phyloP scores from a whole-genome alignment of 305 asterid species.

The Galium porrigens region DNA sequence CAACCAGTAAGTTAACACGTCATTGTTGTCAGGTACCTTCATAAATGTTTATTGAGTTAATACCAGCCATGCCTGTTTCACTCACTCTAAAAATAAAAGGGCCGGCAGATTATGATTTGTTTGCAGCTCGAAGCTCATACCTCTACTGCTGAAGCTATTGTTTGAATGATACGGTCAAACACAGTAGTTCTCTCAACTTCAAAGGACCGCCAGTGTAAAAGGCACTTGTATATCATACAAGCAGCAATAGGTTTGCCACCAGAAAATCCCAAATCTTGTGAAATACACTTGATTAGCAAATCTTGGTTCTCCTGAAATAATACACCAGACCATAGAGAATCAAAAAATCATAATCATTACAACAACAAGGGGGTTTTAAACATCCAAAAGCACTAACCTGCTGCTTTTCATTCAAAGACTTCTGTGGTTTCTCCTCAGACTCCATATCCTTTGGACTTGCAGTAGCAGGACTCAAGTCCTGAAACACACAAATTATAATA shows the following conservation, averaged over 20 bases:
- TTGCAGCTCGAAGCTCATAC: slow-evolving; percentile 26
- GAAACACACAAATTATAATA: slow-evolving; percentile 22
- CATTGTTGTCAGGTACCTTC: slow-evolving; percentile 78
- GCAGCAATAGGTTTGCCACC: slow-evolving; percentile 94
- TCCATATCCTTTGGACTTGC: slow-evolving; percentile 66
- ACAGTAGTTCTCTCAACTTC: slow-evolving; percentile 97
- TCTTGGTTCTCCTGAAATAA: slow-evolving; percentile 82
- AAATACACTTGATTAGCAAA: slow-evolving; percentile 72
- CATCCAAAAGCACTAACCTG: slow-evolving; percentile 42
- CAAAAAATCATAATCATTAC: slow-evolving; percentile 5
- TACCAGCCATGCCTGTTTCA: slow-evolving; percentile 7
- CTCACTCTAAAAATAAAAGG: neutral
- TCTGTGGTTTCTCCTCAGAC: slow-evolving; percentile 90
- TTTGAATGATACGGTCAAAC: slow-evolving; percentile 83
- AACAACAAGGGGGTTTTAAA: slow-evolving; percentile 5
- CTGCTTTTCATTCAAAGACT: slow-evolving; percentile 88
- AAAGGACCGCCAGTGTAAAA: slow-evolving; percentile 97
- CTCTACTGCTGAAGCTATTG: slow-evolving; percentile 77
- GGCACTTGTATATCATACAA: slow-evolving; percentile 87
- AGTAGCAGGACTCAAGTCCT: slow-evolving; percentile 48
- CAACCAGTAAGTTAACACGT: slow-evolving; percentile 78
- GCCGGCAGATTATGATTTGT: slow-evolving; percentile 3
- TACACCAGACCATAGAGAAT: slow-evolving; percentile 17
- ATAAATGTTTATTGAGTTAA: slow-evolving; percentile 20
- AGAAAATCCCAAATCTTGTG: slow-evolving; percentile 92